phyloP scores from a whole-genome alignment of 2,329 filamentous ascomycete species.

The Hysterium pulicare region DNA sequence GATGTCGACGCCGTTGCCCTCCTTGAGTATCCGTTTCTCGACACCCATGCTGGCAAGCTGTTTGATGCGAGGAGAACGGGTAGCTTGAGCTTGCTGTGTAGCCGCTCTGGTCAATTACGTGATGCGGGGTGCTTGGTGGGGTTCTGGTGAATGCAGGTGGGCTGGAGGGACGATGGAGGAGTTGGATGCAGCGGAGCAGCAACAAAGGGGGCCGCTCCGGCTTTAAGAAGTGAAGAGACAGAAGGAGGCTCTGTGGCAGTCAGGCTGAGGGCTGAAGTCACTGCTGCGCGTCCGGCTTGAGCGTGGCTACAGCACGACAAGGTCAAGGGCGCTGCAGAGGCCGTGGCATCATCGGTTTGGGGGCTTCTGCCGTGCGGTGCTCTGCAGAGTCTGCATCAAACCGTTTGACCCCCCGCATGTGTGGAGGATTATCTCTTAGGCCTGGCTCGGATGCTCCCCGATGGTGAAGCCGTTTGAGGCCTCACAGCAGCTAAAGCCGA shows the following conservation, averaged over 20 bases:
- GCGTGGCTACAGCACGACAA: background rate
- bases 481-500: background rate
- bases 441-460: constrained; percentile 1
- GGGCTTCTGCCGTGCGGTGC: constrained; percentile 1
- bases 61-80: constrained; percentile 1
- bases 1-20: constrained; percentile 59
- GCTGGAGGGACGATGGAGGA: background rate
- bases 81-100: background rate
- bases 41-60: constrained; percentile 51
- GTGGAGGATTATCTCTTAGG: background rate
- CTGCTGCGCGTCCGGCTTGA: background rate
- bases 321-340: background rate
- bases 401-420: constrained; percentile 1
- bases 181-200: background rate
- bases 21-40: constrained; percentile 59
- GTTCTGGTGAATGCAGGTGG: background rate
- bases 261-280: background rate
- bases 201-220: background rate
- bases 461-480: constrained; percentile 1
- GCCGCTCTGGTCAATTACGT: background rate
- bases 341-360: constrained; percentile 1
- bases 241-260: background rate
- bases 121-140: background rate
- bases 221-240: background rate
- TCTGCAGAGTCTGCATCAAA: background rate